Evolutionary conservation across 495 filamentous ascomycete species (phyloP).

Genomic region (Xanthoparmelia taractica): DNA sequence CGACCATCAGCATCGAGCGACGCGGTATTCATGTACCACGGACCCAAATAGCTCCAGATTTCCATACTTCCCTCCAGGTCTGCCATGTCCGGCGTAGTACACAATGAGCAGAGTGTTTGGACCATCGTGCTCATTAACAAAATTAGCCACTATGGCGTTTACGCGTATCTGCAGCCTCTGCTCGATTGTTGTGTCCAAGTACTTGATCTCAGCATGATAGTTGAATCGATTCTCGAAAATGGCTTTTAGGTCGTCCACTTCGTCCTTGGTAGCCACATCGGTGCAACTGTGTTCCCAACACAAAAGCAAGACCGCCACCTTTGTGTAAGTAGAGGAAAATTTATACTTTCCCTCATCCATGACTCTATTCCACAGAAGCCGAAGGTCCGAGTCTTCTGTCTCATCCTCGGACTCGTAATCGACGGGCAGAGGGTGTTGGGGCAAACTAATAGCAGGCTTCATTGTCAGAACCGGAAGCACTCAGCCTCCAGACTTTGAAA

Average conservation of each 20-base stretch:
- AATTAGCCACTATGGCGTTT: slow-evolving; percentile 19
- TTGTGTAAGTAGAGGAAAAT: slow-evolving; percentile 12
- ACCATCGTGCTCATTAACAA: slow-evolving; percentile 19
- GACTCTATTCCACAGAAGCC: slow-evolving; percentile 14
- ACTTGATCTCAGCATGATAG: slow-evolving; percentile 12
- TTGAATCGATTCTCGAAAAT: slow-evolving; percentile 17
- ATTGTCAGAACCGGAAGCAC: neutral
- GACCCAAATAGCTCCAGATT: slow-evolving; percentile 20
- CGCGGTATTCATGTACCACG: neutral
- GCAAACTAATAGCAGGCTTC: neutral
- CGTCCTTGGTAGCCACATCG: slow-evolving; percentile 13
- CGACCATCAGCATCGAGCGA: slow-evolving; percentile 10
- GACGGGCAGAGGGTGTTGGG: neutral
- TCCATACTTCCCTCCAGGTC: slow-evolving; percentile 16
- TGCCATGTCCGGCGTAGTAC: slow-evolving; percentile 34
- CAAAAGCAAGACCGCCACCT: slow-evolving; percentile 21
- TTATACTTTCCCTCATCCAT: slow-evolving; percentile 20
- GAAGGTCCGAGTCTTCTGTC: slow-evolving; percentile 10
- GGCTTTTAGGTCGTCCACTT: slow-evolving; percentile 11
- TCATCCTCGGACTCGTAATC: slow-evolving; percentile 11
- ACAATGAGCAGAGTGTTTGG: slow-evolving; percentile 29
- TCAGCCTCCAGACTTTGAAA: neutral
- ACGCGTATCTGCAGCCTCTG: slow-evolving; percentile 16
- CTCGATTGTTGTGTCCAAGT: slow-evolving; percentile 10
- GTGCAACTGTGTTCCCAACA: slow-evolving; percentile 11